Conservation (phyloP, 176 grass and related monocot species). For the Eragrostis curvula region DNA sequence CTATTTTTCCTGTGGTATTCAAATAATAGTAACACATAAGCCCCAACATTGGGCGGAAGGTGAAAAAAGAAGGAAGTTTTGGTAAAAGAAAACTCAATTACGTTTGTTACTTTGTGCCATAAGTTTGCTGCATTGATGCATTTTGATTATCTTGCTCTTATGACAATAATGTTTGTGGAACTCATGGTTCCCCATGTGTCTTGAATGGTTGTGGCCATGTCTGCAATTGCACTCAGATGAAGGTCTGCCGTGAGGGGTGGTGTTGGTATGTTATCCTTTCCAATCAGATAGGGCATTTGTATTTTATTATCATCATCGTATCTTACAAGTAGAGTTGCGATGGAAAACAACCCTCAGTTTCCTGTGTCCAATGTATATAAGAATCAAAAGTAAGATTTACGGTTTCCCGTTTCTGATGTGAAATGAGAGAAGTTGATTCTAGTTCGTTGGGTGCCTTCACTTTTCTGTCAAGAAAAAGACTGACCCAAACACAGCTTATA, state of each 20-base stretch:
- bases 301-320: no score
- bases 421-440: no score
- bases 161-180: background rate
- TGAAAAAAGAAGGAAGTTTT: conserved; percentile 14
- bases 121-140: background rate
- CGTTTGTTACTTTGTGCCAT: background rate
- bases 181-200: no score
- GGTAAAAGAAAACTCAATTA: conserved; percentile 8
- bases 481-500: no score
- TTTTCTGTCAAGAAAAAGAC: no score
- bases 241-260: background rate
- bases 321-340: no score
- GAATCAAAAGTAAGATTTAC: no score
- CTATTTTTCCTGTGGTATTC: conserved; percentile 26
- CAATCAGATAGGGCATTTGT: background rate
- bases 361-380: background rate
- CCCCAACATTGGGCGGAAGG: conserved; percentile 23
- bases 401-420: no score
- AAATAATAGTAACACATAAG: conserved; percentile 28
- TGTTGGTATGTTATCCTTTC: background rate
- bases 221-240: background rate
- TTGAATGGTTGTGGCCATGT: background rate
- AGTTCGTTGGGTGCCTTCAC: no score
- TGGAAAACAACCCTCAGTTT: no score
- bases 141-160: background rate